These are phyloP conservation scores for Ceratobasidium sp. DNA, from an alignment of 1,284 basidiomycete genomes.

Conservation along the genomic window DNA sequence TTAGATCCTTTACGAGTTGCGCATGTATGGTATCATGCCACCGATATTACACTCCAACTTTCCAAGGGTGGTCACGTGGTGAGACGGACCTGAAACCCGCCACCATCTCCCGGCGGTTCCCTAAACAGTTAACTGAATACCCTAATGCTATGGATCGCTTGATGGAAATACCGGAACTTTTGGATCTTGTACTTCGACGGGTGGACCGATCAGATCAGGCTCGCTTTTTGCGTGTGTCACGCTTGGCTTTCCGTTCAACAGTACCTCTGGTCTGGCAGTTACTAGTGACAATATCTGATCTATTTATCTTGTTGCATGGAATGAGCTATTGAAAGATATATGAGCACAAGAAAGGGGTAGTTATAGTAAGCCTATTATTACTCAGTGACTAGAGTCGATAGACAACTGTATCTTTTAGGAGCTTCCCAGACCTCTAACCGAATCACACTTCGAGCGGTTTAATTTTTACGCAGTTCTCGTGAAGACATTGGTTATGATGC, in stretches of 20 bases:
- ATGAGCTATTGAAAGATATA: background rate
- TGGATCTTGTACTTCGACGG: background rate
- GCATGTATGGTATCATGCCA: too few species aligned
- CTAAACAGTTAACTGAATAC: background rate
- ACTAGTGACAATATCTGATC: background rate
- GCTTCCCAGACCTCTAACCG: background rate
- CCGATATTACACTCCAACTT: too few species aligned
- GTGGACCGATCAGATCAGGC: conserved; percentile 5
- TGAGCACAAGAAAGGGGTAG: background rate
- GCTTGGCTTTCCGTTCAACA: background rate
- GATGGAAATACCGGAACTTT: background rate
- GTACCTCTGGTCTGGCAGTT: background rate
- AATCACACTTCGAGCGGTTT: background rate
- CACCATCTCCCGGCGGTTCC: too few species aligned
- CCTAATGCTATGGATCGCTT: background rate
- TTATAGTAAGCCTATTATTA: background rate
- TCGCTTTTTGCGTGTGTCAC: background rate
- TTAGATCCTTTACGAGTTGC: too few species aligned
- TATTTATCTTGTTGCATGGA: background rate
- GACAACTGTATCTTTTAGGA: background rate
- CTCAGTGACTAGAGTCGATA: background rate
- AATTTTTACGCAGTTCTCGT: conserved; percentile 10
- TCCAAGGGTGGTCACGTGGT: too few species aligned
- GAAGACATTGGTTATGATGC: background rate
- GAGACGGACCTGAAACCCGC: too few species aligned